A percentile compares a stretch with the other conserved stretches of the same genome.
Conservation (phyloP, 1,284 basidiomycete species). For the Leccinum subrobustum region DNA sequence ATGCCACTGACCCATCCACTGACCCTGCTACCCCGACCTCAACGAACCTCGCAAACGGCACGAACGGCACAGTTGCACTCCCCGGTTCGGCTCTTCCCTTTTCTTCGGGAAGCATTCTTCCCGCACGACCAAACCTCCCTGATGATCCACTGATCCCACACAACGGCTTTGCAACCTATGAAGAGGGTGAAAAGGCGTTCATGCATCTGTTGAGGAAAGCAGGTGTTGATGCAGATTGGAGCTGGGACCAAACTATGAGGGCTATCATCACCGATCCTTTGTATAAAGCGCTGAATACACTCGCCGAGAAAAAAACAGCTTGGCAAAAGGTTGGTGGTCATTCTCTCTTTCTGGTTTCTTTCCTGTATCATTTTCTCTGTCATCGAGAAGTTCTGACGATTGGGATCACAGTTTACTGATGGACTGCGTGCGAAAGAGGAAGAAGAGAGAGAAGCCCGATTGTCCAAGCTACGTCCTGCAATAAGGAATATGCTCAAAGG, state of each 20-base stretch:
- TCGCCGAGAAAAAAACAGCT: conserved; percentile 91
- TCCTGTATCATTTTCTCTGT: neutral
- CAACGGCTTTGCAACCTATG: conserved; percentile 82
- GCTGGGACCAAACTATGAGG: conserved; percentile 98
- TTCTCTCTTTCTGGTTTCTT: neutral
- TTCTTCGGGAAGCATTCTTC: conserved; percentile 57
- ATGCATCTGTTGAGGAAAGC: conserved; percentile 85
- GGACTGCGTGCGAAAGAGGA: conserved; percentile 63
- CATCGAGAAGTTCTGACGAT: conserved; percentile 9
- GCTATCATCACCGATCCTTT: conserved; percentile 97
- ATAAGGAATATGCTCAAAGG: conserved; percentile 82
- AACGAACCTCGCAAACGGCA: conserved; percentile 39
- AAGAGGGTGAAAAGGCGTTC: conserved; percentile 94
- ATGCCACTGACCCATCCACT: conserved; percentile 2
- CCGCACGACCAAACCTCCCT: conserved; percentile 75
- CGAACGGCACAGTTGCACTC: conserved; percentile 45
- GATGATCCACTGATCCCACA: conserved; percentile 83
- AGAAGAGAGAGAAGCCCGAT: conserved; percentile 73
- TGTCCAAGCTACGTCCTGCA: conserved; percentile 81
- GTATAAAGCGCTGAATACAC: conserved; percentile 90
- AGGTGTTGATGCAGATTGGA: conserved; percentile 89
- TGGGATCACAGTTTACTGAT: conserved; percentile 66
- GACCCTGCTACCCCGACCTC: conserved; percentile 12
- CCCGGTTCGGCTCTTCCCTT: conserved; percentile 59
- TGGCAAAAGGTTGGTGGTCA: conserved; percentile 77